Evolutionary conservation across 2,329 filamentous ascomycete species (phyloP), one percentile per base, ranked within the genome.

Genomic region (Colletotrichum camelliae): DNA sequence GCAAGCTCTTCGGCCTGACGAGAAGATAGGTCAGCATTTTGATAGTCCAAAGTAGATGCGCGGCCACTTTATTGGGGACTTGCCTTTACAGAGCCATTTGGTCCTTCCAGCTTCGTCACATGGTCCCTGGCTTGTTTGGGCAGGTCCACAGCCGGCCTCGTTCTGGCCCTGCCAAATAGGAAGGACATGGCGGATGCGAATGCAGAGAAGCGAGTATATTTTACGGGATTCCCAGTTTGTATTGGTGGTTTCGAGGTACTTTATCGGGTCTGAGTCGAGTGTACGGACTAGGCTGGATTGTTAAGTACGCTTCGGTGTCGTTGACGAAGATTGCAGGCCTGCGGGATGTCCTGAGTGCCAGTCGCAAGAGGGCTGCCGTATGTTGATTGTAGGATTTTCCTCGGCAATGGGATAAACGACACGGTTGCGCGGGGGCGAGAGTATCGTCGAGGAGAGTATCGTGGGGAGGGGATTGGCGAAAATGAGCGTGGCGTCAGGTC

Each of bases 1-100:
- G 95, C 94, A 77, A 98, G 89, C 82, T 98, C 96, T 82, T 98
- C 96, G 77, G 93, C 91, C 96, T 98, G 80, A 21, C 24, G 65
- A 67, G 29, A 82, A 72, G 72, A 80, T 60, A 29, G 58, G 18
- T 80, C 72, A 73, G 77, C 71, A 58, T 78, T 77, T 75, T 79
- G 78, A 67, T 75, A 72, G 16, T 52, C 24, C 12, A 70, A 67
- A 77, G 69, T 33, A 4, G 67, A 65, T n/a, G 39, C 39, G 39
- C 39, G 39, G 39, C 39, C n/a, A n/a, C 18, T 12, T 10, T n/a
- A 18, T 29, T 12, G 10, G 33, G 37, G 75, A 74, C 43, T 75
- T 73, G 90, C 89, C 86, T 90, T 91, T 76, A 86, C 83, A 66
- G 84, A 80, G 67, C 85, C 87, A 70, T 86, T 85, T 55, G 87